A percentile compares a stretch with the other conserved stretches of the same genome.
Conservation (phyloP, 106 monocot species). For the Xerophyta viscosa region DNA sequence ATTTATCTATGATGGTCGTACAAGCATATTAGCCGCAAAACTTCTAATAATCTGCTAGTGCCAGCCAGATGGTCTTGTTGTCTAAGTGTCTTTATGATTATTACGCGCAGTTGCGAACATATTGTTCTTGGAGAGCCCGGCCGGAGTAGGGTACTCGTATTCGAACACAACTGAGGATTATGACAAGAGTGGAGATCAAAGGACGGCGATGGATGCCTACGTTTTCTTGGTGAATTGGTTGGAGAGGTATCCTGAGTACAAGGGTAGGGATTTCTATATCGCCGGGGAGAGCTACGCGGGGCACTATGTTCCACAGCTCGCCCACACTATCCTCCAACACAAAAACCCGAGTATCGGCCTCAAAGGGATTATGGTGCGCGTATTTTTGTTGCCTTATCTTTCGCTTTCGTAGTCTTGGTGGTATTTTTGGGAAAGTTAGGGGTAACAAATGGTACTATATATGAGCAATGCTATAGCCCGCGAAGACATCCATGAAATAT, state of each 20-base stretch:
- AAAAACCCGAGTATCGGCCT: slow-evolving; percentile 84
- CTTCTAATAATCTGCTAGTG: too few relatives aligned
- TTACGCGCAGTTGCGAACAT: slow-evolving; percentile 44
- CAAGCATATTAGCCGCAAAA: too few relatives aligned
- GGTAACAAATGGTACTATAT: too few relatives aligned
- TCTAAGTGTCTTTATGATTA: too few relatives aligned
- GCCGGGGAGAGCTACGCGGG: slow-evolving; percentile 96
- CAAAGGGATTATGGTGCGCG: slow-evolving; percentile 78
- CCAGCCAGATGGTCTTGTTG: too few relatives aligned
- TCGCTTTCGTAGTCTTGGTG: too few relatives aligned
- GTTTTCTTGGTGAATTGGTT: slow-evolving; percentile 73
- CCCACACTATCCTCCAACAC: slow-evolving; percentile 59
- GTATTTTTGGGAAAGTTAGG: too few relatives aligned
- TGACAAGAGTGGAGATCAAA: slow-evolving; percentile 36
- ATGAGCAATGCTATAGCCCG: too few relatives aligned
- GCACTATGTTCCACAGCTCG: slow-evolving; percentile 92
- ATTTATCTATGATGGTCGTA: too few relatives aligned
- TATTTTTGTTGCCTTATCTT: too few relatives aligned
- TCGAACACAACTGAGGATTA: slow-evolving; percentile 46
- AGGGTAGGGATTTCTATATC: slow-evolving; percentile 65
- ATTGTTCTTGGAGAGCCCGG: slow-evolving; percentile 44
- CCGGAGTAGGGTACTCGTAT: slow-evolving; percentile 47
- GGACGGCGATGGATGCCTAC: slow-evolving; percentile 65
- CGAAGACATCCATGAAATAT: too few relatives aligned
- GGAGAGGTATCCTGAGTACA: slow-evolving; percentile 54